Base-by-base conservation (phyloP, 768 basidiomycete genomes). In the Mycena metata region DNA sequence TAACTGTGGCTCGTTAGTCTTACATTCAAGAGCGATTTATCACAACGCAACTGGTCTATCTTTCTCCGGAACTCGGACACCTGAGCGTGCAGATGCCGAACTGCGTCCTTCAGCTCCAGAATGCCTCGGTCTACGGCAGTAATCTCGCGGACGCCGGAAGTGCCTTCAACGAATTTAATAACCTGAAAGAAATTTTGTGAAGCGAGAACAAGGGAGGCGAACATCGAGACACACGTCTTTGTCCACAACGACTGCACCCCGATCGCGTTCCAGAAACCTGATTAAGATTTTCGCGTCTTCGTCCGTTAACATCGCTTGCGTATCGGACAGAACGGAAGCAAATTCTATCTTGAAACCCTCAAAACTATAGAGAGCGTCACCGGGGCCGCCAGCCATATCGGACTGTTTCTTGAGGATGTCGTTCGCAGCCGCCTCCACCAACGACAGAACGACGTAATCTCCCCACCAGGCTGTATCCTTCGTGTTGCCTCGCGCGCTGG, bases 121-220 rank as follows among this genome's bases (percentile, higher is more conserved):
- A 96, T 89, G 12, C 96, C 94, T 46, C 79, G 83, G 74, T 99
- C 96, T 5, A 96, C 87, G n/a, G 89, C 85, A 19, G 91, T 91
- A 52, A 98, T 88, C 59, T 79, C 83, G 19, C 77, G 78, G n/a
- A 78, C 81, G 1, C 67, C 61, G 0, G 81, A 69, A 7, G 77
- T 75, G 15, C 78, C 78, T 10, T 79, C 82, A 1, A 92, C 74
- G 71, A 98, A 93, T 78, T 98, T 97, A 76, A 97, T 88, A n/a
- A 92, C 83, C 94, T 96, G 33, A 2, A 41, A 23, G 11, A 59
- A 42, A 45, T 24, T n/a, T n/a, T 46, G 26, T 49, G 51, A 66
- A 43, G 41, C 39, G 51, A 69, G 24, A 26, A 41, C 16, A 42
- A 46, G 59, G 21, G n/a, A 52, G 59, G 16, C 21, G 24, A 4